phyloP scores from a whole-genome alignment of 257 asterid genomes.

The Solanum neorickii region DNA sequence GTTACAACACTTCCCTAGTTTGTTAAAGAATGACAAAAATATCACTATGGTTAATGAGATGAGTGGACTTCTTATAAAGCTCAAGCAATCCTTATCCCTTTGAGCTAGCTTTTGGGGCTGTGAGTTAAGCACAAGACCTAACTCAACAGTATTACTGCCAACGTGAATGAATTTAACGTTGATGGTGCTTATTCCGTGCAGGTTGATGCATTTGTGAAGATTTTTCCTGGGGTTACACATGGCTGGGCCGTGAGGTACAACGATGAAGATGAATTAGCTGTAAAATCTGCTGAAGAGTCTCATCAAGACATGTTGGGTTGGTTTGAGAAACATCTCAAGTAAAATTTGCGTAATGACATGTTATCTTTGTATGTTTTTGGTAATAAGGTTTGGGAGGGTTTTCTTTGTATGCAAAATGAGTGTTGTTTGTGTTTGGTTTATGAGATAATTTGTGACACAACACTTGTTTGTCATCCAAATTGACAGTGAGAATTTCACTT shows the following conservation, averaged over 20 bases:
- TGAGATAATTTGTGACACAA: background rate
- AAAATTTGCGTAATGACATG: background rate
- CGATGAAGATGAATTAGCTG: slow-evolving; percentile 31
- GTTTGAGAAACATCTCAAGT: slow-evolving; percentile 35
- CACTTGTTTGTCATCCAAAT: no score
- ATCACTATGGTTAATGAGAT: no score
- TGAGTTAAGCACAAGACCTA: no score
- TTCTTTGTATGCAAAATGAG: background rate
- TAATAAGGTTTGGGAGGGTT: background rate
- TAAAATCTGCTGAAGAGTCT: slow-evolving; percentile 43
- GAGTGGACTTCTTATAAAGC: no score
- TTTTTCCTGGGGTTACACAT: slow-evolving; percentile 39
- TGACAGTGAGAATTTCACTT: no score
- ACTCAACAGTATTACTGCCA: background rate
- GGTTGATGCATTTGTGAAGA: slow-evolving; percentile 51
- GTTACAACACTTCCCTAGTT: background rate
- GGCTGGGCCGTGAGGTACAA: slow-evolving; percentile 59
- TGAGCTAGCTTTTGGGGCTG: no score
- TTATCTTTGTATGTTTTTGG: background rate
- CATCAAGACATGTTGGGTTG: slow-evolving; percentile 39
- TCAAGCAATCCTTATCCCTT: no score
- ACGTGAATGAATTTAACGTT: background rate
- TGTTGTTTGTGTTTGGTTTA: background rate
- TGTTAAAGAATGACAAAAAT: no score
- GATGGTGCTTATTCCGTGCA: background rate